phyloP scores from a whole-genome alignment of 2,329 filamentous ascomycete genomes.

The Cryphonectria radicalis region DNA sequence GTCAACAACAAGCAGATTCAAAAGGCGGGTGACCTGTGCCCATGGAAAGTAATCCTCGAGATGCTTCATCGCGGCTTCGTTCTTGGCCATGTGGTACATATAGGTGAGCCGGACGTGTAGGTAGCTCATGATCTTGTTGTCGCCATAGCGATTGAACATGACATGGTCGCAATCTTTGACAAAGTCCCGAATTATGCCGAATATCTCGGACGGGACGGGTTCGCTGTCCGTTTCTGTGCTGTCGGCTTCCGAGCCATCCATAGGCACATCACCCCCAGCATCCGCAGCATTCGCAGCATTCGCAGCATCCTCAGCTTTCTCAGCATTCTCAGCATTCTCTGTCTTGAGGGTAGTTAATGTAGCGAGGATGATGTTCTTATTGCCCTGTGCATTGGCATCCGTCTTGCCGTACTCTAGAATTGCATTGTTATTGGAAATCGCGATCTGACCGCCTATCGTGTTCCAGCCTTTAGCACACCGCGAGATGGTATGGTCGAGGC shows the following conservation, averaged over 20 bases:
- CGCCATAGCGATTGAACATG: conserved; percentile 56
- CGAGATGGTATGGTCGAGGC: conserved; percentile 62
- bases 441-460: conserved; percentile 59
- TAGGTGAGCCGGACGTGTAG: conserved; percentile 67
- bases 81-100: conserved; percentile 50
- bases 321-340: background rate
- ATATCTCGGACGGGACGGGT: conserved; percentile 33
- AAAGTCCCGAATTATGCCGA: conserved; percentile 46
- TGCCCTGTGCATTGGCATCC: conserved; percentile 18
- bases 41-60: conserved; percentile 49
- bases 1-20: conserved; percentile 41
- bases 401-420: conserved; percentile 56
- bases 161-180: conserved; percentile 49
- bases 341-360: conserved; percentile 35
- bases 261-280: conserved; percentile 12
- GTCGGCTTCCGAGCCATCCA: conserved; percentile 13
- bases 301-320: too few species aligned
- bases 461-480: conserved; percentile 56
- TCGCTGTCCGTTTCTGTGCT: background rate
- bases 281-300: too few species aligned
- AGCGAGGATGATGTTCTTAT: conserved; percentile 49
- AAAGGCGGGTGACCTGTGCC: conserved; percentile 41
- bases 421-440: conserved; percentile 60
- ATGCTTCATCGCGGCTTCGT: conserved; percentile 47
- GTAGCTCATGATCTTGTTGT: conserved; percentile 64